A percentile compares a stretch with the other conserved stretches of the same genome.
Conservation (phyloP, 441 rosid species). For the Kokia cookei region DNA sequence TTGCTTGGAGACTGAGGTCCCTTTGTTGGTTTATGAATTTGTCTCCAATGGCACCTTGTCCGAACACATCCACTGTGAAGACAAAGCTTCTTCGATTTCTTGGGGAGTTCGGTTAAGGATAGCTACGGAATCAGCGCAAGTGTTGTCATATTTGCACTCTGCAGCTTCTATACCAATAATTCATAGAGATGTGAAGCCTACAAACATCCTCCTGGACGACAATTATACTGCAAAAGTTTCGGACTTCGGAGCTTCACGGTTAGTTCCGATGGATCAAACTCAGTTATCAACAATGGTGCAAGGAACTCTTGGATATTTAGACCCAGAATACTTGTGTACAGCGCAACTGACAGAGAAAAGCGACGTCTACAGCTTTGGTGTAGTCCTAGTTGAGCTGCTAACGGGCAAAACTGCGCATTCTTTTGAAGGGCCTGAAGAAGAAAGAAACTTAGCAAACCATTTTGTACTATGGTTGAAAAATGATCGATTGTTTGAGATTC, state of each 20-base stretch:
- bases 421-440: not conserved
- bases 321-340: not conserved
- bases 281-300: not conserved
- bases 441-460: not conserved
- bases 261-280: not conserved
- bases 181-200: not conserved
- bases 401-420: not conserved
- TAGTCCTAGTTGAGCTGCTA: not conserved
- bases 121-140: not conserved
- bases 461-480: not conserved
- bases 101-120: not conserved
- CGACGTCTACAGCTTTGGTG: not conserved
- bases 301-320: not conserved
- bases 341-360: not conserved
- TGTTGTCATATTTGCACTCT: not conserved
- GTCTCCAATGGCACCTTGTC: not conserved
- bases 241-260: not conserved
- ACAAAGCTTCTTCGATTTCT: not conserved
- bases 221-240: not conserved
- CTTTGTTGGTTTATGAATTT: not conserved
- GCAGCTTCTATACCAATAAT: not conserved
- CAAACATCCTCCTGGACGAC: not conserved
- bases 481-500: not conserved
- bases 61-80: not conserved
- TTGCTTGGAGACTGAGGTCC: not conserved